These are phyloP conservation scores for Neurospora sp. DNA, from an alignment of 2,329 filamentous ascomycete species.

Conservation along the genomic window DNA sequence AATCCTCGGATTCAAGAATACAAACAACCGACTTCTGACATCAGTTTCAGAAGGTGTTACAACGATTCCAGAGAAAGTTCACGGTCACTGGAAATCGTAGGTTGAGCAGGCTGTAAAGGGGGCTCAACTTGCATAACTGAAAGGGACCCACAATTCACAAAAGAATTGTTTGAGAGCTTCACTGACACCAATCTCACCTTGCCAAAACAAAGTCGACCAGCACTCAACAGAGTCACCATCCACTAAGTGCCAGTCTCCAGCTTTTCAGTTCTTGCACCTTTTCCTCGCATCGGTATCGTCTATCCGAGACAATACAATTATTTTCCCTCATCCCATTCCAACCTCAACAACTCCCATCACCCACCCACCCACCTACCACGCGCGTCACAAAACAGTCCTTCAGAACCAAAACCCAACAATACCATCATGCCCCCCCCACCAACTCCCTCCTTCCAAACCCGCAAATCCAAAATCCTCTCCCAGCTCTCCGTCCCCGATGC, in stretches of 20 bases:
- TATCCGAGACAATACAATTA: too few relatives aligned
- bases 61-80: neutral
- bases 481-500: conserved; percentile 58
- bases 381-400: neutral
- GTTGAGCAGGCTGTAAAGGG: neutral
- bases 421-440: neutral
- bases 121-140: neutral
- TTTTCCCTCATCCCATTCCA: neutral
- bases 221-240: neutral
- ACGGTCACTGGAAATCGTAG: neutral
- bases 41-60: neutral
- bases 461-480: conserved; percentile 62
- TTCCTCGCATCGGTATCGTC: too few relatives aligned
- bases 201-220: neutral
- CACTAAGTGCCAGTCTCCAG: neutral
- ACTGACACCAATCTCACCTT: neutral
- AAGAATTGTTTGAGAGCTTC: neutral
- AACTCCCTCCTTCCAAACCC: conserved; percentile 24
- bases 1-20: neutral
- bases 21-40: neutral
- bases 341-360: neutral
- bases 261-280: too few relatives aligned
- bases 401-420: neutral
- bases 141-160: neutral
- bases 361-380: neutral